Conservation (phyloP, 2,329 filamentous ascomycete species). For the Trematosphaeria pertusa region DNA sequence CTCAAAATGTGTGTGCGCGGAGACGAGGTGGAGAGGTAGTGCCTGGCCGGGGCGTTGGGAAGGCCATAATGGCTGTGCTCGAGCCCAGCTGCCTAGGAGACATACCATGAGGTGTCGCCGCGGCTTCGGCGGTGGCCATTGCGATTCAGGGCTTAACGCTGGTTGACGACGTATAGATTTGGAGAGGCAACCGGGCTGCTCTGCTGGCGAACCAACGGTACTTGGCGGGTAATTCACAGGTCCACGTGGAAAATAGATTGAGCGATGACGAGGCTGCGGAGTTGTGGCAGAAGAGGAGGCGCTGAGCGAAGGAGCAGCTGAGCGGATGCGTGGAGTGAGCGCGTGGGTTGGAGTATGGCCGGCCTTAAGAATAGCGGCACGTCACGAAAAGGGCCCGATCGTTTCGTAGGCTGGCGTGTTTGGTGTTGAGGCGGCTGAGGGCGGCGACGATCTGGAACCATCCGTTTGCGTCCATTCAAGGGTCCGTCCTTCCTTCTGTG, state of each 20-base stretch:
- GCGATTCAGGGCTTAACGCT: slow-evolving; percentile 17
- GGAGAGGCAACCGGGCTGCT: not conserved
- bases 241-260: slow-evolving; percentile 31
- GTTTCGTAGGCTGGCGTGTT: slow-evolving; percentile 1
- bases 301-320: slow-evolving; percentile 9
- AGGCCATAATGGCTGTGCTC: slow-evolving; percentile 33
- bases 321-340: slow-evolving; percentile 2
- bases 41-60: too few species aligned
- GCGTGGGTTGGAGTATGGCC: slow-evolving; percentile 4
- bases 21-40: slow-evolving; percentile 3
- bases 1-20: slow-evolving; percentile 7
- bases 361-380: not conserved
- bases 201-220: slow-evolving; percentile 7
- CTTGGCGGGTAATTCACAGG: slow-evolving; percentile 24
- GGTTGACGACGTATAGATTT: slow-evolving; percentile 1
- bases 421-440: slow-evolving; percentile 10
- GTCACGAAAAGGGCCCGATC: not conserved
- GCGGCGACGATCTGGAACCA: slow-evolving; percentile 3
- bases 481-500: too few species aligned
- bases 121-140: slow-evolving; percentile 56
- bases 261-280: slow-evolving; percentile 25
- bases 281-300: slow-evolving; percentile 8
- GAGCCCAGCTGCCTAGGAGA: slow-evolving; percentile 20
- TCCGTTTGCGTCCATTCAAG: slow-evolving; percentile 3
- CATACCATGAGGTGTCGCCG: slow-evolving; percentile 53